phyloP scores from a whole-genome alignment of 768 basidiomycete genomes.

The Tylopilus sp. region DNA sequence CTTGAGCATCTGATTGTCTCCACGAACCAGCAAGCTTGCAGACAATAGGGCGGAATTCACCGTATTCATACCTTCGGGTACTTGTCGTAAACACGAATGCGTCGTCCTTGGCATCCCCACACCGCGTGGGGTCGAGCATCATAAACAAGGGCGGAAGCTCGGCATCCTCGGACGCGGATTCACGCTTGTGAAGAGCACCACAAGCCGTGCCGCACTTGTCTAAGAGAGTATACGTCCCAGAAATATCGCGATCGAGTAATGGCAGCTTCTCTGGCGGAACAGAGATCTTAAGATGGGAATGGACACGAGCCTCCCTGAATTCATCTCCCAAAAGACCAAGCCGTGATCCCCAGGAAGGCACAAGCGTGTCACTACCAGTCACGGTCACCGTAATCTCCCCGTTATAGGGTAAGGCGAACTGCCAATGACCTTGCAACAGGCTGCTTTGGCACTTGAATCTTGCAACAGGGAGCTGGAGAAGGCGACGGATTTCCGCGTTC shows the following conservation, averaged over 20 bases:
- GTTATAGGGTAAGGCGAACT: constrained; percentile 68
- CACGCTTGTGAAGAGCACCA: constrained; percentile 72
- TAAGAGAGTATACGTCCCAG: constrained; percentile 73
- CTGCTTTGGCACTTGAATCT: constrained; percentile 55
- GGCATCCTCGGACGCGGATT: constrained; percentile 39
- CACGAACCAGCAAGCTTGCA: constrained; percentile 72
- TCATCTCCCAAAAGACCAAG: constrained; percentile 68
- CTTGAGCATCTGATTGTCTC: constrained; percentile 62
- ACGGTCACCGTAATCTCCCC: constrained; percentile 59
- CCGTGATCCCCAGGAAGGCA: constrained; percentile 82
- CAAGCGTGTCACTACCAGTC: constrained; percentile 54
- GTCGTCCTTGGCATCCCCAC: constrained; percentile 72
- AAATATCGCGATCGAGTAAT: constrained; percentile 74
- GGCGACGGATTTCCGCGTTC: constrained; percentile 72
- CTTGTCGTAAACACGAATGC: constrained; percentile 81
- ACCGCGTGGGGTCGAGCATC: constrained; percentile 83
- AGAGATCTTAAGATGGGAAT: constrained; percentile 62
- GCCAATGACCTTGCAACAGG: constrained; percentile 73
- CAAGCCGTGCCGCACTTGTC: constrained; percentile 90
- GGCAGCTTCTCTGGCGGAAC: constrained; percentile 45
- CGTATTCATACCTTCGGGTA: constrained; percentile 75
- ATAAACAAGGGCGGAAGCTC: constrained; percentile 61
- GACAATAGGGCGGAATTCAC: constrained; percentile 74
- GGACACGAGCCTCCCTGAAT: constrained; percentile 64
- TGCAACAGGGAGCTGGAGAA: constrained; percentile 74